Evolutionary conservation across 1,284 basidiomycete genomes (phyloP).

Genomic region (Trametes polyzona): DNA sequence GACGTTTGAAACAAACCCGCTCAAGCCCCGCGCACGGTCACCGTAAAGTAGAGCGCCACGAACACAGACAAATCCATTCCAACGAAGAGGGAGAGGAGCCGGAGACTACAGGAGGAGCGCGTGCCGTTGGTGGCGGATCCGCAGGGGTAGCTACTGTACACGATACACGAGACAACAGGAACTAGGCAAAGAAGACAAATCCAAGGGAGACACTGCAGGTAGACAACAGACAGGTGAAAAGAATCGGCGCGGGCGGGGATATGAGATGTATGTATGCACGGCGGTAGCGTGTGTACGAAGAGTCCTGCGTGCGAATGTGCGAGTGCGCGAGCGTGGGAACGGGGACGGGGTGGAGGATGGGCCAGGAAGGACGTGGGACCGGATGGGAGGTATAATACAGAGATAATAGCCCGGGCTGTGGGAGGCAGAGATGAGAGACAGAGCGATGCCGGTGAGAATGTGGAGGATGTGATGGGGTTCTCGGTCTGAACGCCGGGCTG

Average conservation of each 20-base stretch:
- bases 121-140: background rate
- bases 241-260: background rate
- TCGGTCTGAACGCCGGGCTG: background rate
- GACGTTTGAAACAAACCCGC: too few species aligned
- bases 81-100: background rate
- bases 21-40: too few species aligned
- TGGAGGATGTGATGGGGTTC: background rate
- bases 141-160: background rate
- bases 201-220: background rate
- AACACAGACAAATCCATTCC: conserved; percentile 3
- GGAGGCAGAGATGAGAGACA: background rate
- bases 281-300: background rate
- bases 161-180: background rate
- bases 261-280: background rate
- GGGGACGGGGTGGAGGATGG: background rate
- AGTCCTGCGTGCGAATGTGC: background rate
- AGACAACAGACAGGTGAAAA: background rate
- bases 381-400: too few species aligned
- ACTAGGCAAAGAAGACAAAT: background rate
- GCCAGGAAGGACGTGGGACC: background rate
- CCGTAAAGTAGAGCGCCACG: too few species aligned
- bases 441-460: background rate
- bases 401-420: too few species aligned
- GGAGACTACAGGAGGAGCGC: background rate
- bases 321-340: background rate